Base-by-base conservation (phyloP, 2,329 filamentous ascomycete species). In the Chrysoporthe puriensis region DNA sequence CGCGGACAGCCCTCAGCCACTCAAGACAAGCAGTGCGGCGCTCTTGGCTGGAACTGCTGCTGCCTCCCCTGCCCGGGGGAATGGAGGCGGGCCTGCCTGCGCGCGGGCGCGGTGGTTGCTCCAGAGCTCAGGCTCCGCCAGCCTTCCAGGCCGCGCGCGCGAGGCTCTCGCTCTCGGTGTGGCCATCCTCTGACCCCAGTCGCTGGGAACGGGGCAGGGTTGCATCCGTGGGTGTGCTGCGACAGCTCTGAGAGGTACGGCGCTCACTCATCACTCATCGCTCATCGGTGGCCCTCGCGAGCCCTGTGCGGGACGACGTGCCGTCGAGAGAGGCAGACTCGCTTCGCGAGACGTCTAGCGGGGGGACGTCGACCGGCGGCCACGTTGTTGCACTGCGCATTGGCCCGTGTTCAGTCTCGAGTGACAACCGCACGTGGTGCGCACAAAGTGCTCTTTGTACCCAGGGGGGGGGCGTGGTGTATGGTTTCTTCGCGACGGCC, bases 151-250 rank as follows among this genome's bases (percentile, higher is more conserved):
- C 42, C 13, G 9, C 26, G 16, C 32, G 40, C 36, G 52, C 54
- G 58, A 43, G 62, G 62, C 63, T 46, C 43, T 16, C 42, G 43
- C 7, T 46, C 43, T 57, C 42, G 14, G 52, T 43, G 54, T 43
- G 63, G 63, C 63, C 54, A 64, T 64, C 54, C 11, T 59, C 34
- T 34, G 8, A 54, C 26, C 42, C 58, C 32, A 44, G 58, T 50
- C 43, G 44, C 11, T 44, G n/a, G 21, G 40, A 44, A 34, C 43
- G 13, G 26, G 26, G 42, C 59, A 62, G 43, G 59, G 59, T 50
- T 62, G 44, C 59, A 62, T 62, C 59, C 59, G 34, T 34, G 34
- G 44, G 44, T 62, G 59, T 42, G 43, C 44, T 62, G 59, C 32
- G 59, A 50, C 59, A 62, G 44, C 9, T 7, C 59, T 9, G 59